A percentile compares a stretch with the other conserved stretches of the same genome.
Conservation (phyloP, 2,329 filamentous ascomycete species). For the Alternaria arbusti region DNA sequence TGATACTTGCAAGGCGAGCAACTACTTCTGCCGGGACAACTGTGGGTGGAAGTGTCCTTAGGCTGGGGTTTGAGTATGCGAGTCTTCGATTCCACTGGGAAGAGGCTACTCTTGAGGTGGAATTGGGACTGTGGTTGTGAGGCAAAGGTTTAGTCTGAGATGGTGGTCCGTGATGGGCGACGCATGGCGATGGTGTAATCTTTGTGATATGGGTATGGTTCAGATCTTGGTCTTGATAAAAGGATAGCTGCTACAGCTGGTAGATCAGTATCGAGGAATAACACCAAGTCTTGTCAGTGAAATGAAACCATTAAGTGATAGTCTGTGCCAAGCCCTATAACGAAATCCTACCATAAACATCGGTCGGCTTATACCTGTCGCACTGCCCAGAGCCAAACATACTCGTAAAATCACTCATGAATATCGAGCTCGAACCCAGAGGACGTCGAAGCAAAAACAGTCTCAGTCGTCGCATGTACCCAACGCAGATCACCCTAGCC, state of each 20-base stretch:
- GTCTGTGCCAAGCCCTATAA: neutral
- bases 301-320: neutral
- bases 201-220: neutral
- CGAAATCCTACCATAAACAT: neutral
- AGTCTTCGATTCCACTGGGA: neutral
- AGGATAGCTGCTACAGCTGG: neutral
- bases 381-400: neutral
- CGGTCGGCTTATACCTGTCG: neutral
- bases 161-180: rapidly evolving
- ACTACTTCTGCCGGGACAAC: constrained; percentile 26
- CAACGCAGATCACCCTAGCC: neutral
- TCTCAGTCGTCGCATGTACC: neutral
- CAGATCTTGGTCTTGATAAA: neutral
- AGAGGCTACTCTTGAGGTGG: neutral
- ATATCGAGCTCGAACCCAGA: neutral
- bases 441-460: neutral
- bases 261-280: neutral
- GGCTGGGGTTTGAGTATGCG: neutral
- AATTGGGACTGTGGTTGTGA: neutral
- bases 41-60: neutral
- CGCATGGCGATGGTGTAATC: neutral
- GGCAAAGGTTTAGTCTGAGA: neutral
- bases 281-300: neutral
- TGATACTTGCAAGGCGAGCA: neutral
- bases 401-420: neutral